Conservation (phyloP, 2,329 filamentous ascomycete genomes). For the Raffaelea arxii region DNA sequence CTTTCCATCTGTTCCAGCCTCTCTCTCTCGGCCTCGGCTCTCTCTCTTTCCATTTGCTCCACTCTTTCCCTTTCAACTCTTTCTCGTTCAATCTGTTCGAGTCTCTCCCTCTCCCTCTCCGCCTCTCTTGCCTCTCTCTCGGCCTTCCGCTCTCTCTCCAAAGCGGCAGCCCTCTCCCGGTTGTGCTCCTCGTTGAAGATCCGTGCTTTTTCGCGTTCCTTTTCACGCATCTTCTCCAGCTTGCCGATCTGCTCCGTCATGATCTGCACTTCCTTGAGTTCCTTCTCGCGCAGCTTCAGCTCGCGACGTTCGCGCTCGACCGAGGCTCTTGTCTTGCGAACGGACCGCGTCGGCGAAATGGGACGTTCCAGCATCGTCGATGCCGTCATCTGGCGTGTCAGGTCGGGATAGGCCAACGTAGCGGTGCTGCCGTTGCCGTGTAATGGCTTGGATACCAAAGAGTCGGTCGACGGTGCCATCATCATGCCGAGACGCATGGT, state of each 20-base stretch:
- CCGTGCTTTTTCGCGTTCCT: slow-evolving; percentile 59
- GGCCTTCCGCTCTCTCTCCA: slow-evolving; percentile 26
- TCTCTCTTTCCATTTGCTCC: not conserved
- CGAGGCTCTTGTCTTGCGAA: slow-evolving; percentile 47
- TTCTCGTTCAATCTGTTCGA: slow-evolving; percentile 10
- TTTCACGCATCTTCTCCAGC: slow-evolving; percentile 59
- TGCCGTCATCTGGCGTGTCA: slow-evolving; percentile 26
- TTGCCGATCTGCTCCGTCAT: slow-evolving; percentile 51
- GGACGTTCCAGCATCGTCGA: slow-evolving; percentile 14
- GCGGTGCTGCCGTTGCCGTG: slow-evolving; percentile 15
- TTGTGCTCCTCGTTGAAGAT: slow-evolving; percentile 50
- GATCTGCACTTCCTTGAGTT: slow-evolving; percentile 50
- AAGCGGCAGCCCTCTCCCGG: slow-evolving; percentile 33
- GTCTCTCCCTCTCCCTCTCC: not conserved
- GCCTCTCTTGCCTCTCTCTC: slow-evolving; percentile 23
- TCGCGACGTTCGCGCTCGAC: slow-evolving; percentile 43
- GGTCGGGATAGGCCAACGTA: slow-evolving; percentile 34
- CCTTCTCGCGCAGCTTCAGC: slow-evolving; percentile 51
- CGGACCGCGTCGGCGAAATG: slow-evolving; percentile 33
- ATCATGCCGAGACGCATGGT: slow-evolving; percentile 34
- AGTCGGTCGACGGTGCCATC: slow-evolving; percentile 37
- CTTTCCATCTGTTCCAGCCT: not conserved
- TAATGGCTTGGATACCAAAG: slow-evolving; percentile 26
- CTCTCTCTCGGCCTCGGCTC: not conserved
- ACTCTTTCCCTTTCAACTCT: not conserved